phyloP scores from a whole-genome alignment of 2,329 filamentous ascomycete genomes.

The Aureobasidium leucospermi region DNA sequence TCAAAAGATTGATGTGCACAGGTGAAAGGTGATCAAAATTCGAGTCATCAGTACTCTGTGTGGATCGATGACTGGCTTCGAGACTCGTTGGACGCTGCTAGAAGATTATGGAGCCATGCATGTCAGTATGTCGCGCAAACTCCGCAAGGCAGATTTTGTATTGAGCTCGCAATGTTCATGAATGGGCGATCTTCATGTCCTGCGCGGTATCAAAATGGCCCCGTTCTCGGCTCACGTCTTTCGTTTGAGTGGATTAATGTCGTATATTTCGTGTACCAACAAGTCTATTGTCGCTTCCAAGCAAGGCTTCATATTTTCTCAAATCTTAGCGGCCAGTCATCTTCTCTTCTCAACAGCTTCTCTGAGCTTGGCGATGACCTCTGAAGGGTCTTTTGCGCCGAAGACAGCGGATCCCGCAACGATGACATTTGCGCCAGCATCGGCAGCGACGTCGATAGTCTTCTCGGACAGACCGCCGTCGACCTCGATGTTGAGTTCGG shows the following conservation, averaged over 20 bases:
- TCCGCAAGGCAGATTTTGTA: no score
- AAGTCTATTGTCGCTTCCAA: neutral
- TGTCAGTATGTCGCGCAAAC: no score
- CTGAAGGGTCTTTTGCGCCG: constrained; percentile 76
- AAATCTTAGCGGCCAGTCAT: constrained; percentile 15
- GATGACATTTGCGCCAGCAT: constrained; percentile 95
- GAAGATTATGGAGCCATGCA: no score
- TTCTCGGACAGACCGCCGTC: constrained; percentile 83
- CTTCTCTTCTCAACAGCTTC: constrained; percentile 64
- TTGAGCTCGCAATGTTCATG: no score
- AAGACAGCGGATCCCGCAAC: constrained; percentile 96
- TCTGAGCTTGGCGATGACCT: constrained; percentile 77
- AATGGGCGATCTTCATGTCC: no score
- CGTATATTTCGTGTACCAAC: neutral
- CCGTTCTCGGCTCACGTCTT: no score
- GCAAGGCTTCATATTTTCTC: neutral
- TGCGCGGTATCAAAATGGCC: no score
- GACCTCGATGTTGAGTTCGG: constrained; percentile 92
- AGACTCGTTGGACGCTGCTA: no score
- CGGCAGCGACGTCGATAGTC: constrained; percentile 89
- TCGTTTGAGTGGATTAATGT: neutral
- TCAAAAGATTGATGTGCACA: no score
- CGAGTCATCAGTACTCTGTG: no score
- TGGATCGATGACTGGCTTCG: no score
- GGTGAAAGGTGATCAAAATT: no score